Base-by-base conservation (phyloP, 805 yeast genomes). In the Candida parachauliodes region DNA sequence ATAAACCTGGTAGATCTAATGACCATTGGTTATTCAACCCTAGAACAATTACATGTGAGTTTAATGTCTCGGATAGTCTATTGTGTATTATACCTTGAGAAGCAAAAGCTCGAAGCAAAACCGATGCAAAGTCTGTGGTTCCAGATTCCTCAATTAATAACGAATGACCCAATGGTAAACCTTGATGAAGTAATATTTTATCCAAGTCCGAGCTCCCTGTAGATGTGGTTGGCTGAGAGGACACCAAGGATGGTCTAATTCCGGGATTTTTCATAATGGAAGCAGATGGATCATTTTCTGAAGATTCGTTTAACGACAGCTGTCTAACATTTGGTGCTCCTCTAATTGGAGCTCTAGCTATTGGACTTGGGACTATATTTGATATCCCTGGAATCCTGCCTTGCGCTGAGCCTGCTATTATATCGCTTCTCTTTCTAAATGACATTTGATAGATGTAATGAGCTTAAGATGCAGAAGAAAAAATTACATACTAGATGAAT, bases 181-280 rank as follows among this genome's bases (percentile, higher is more conserved):
- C 98, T 39, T 77, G 83, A 57, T 91, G 98, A 1, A 74, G 76
- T 36, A 91, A 54, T 3, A 86, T 59, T 45, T 71, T 76, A 57
- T 91, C 98, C 16, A 91, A 57, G 52, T 87, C 89, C 6, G 70
- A 55, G 17, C 83, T 73, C 1, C 97, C 97, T 0, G 95, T 82
- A 1, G 97, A 86, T 1, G 83, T 71, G 1, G 88, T 77, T 0
- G 84, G 81, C 39, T 77, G 81, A 2, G 95, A 81, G 4, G 88
- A 81, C 17, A 81, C 59, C 2, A 81, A 63, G 0, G 97, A 88
- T 0, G 97, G 95, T 44, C 80, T 72, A 2, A 84, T 66, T 2
- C 84, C 88, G 0, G 81, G 81, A 54, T 79, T 57, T 7, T 45
- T 43, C 35, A 46, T 21, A 7, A 44, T 32, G 28, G 36, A 18